A percentile compares a stretch with the other conserved stretches of the same genome.
phyloP scores from a whole-genome alignment of 768 basidiomycete genomes.

The Trametes maxima region DNA sequence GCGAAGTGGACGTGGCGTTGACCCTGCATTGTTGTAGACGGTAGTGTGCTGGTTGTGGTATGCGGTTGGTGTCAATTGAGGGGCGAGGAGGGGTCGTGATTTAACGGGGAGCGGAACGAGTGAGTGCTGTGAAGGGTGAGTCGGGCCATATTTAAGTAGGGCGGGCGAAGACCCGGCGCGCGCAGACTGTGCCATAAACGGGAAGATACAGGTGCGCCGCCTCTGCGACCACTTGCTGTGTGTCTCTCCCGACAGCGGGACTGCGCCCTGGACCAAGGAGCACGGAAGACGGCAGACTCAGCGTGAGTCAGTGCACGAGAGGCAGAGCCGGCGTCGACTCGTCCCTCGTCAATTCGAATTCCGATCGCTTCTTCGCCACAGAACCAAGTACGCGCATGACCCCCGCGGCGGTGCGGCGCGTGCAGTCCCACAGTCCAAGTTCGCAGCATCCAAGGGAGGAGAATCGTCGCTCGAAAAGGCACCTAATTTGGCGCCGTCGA shows the following conservation, averaged over 20 bases:
- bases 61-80: background rate
- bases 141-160: constrained; percentile 9
- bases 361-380: constrained; percentile 12
- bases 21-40: constrained; percentile 22
- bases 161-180: constrained; percentile 6
- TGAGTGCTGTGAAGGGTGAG: constrained; percentile 11
- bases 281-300: constrained; percentile 3
- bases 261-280: background rate
- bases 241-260: background rate
- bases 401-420: background rate
- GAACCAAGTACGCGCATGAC: constrained; percentile 13
- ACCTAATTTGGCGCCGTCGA: constrained; percentile 4
- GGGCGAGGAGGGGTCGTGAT: background rate
- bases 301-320: constrained; percentile 8
- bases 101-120: background rate
- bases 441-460: background rate
- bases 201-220: background rate
- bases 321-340: background rate
- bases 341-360: constrained; percentile 4
- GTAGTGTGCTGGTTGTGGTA: background rate
- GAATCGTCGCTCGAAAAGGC: background rate
- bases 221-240: background rate
- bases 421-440: background rate
- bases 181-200: constrained; percentile 2
- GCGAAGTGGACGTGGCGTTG: constrained; percentile 29